phyloP scores from a whole-genome alignment of 768 basidiomycete genomes.

The Neoboletus brunneissimus region DNA sequence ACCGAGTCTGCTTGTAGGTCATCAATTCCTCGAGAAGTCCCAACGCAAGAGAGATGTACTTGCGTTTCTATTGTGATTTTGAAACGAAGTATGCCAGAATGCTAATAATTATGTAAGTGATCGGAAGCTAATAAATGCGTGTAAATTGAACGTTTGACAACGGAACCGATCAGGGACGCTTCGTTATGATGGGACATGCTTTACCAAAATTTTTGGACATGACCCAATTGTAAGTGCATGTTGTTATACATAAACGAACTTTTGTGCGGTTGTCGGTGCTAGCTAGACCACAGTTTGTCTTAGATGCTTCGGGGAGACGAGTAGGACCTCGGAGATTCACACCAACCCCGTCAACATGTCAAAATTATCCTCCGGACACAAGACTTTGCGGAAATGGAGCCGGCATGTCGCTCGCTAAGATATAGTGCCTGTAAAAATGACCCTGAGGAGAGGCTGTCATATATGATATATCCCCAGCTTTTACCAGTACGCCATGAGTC shows the following conservation, averaged over 20 bases:
- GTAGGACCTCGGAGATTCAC: not conserved
- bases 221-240: not conserved
- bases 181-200: not conserved
- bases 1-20: not conserved
- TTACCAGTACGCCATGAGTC: not conserved
- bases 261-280: not conserved
- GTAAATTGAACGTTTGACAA: not conserved
- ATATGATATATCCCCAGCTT: not conserved
- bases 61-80: not conserved
- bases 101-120: no score
- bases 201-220: not conserved
- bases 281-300: not conserved
- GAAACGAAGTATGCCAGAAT: no score
- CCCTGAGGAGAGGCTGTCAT: slow-evolving; percentile 12
- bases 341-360: not conserved
- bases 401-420: not conserved
- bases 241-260: not conserved
- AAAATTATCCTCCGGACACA: not conserved
- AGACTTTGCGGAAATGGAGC: not conserved
- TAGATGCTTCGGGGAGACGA: not conserved
- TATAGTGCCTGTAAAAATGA: slow-evolving; percentile 13
- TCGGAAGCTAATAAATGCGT: no score
- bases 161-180: not conserved
- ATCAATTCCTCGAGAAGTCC: not conserved
- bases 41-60: not conserved